A percentile compares a stretch with the other conserved stretches of the same genome.
phyloP scores from a whole-genome alignment of 177 flowering plant species.

The Telopea speciosissima region DNA sequence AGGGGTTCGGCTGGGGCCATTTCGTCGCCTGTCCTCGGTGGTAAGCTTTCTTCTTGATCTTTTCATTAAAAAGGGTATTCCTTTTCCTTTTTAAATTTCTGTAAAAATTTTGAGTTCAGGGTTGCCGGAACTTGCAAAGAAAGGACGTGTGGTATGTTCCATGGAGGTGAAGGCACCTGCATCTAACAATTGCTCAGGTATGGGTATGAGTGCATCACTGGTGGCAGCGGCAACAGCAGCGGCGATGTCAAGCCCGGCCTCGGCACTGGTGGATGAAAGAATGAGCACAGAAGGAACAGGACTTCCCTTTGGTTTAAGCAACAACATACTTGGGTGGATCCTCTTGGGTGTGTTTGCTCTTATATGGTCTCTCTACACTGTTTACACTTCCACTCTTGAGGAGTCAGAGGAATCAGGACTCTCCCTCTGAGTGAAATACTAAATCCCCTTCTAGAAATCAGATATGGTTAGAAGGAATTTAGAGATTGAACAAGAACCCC shows the following conservation, averaged over 20 bases:
- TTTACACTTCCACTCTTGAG: slow-evolving; percentile 69
- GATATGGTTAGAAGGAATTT: background rate
- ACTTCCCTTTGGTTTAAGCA: slow-evolving; percentile 93
- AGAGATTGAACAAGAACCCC: too few relatives aligned
- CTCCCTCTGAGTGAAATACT: slow-evolving; percentile 46
- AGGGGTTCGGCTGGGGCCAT: slow-evolving; percentile 24
- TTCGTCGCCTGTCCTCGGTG: slow-evolving; percentile 54
- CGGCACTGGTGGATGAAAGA: slow-evolving; percentile 96
- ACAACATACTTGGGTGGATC: slow-evolving; percentile 92
- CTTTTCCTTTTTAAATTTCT: too few relatives aligned
- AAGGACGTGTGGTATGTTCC: slow-evolving; percentile 65
- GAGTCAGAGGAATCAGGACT: slow-evolving; percentile 96
- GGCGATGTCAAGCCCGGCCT: slow-evolving; percentile 63
- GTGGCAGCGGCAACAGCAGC: slow-evolving; percentile 61
- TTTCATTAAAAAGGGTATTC: too few relatives aligned
- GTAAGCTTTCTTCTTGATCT: too few relatives aligned
- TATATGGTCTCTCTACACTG: slow-evolving; percentile 75
- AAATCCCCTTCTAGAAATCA: background rate
- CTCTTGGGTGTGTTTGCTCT: slow-evolving; percentile 83
- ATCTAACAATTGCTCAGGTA: slow-evolving; percentile 9
- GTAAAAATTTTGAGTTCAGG: slow-evolving; percentile 28
- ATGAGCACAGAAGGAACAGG: slow-evolving; percentile 96
- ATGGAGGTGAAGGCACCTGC: slow-evolving; percentile 42
- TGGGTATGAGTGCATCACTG: slow-evolving; percentile 50
- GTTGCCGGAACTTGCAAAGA: slow-evolving; percentile 25